Percentiles rank a stretch among this genome's conserved stretches.
Evolutionary conservation across 805 yeast genomes (phyloP).

Genomic region (Hanseniaspora clermontiae): DNA sequence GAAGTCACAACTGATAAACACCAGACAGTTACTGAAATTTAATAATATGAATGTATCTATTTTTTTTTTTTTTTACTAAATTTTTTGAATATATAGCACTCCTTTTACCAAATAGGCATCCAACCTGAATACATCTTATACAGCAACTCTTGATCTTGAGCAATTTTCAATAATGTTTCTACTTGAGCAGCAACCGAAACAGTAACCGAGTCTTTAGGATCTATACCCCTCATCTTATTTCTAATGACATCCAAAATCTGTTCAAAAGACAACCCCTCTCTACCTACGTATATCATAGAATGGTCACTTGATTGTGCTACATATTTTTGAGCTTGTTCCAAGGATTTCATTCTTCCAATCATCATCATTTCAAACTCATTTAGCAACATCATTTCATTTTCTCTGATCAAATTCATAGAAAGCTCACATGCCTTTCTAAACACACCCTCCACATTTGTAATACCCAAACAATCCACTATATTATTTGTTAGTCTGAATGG

Average conservation of each 20-base stretch:
- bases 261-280: constrained; percentile 39
- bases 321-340: constrained; percentile 28
- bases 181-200: constrained; percentile 89
- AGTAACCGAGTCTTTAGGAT: constrained; percentile 70
- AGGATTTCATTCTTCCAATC: constrained; percentile 51
- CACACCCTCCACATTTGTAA: constrained; percentile 78
- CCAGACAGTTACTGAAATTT: neutral
- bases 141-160: constrained; percentile 57
- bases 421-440: constrained; percentile 80
- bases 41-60: neutral
- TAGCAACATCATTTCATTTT: constrained; percentile 72
- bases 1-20: neutral
- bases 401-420: constrained; percentile 56
- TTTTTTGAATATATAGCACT: neutral
- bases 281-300: constrained; percentile 20
- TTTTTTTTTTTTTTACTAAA: neutral
- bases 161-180: constrained; percentile 73
- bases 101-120: constrained; percentile 54
- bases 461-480: constrained; percentile 79
- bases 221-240: constrained; percentile 70
- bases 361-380: constrained; percentile 84
- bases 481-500: constrained; percentile 88
- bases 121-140: constrained; percentile 91
- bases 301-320: constrained; percentile 45
- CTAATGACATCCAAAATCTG: constrained; percentile 60